Evolutionary conservation across 805 yeast genomes (phyloP), one percentile per base, ranked within the genome.

Genomic region (Lipomyces lipofer): DNA sequence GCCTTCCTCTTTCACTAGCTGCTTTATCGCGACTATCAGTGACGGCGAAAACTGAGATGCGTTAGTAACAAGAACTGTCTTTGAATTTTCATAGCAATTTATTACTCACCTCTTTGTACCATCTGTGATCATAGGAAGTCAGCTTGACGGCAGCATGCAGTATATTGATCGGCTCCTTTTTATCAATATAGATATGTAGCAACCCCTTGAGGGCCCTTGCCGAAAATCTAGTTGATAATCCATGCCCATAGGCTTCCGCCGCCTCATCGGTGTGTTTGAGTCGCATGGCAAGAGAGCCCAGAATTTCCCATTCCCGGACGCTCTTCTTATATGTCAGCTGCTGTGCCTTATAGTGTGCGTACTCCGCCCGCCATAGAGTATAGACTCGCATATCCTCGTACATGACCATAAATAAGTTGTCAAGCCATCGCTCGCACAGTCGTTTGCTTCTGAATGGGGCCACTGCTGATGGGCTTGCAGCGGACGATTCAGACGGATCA

Each of bases 81-180:
- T n/a, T n/a, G 28, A 27, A 24, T 12, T 19, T n/a, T n/a, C 8
- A 28, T 19, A 51, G 13, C 2, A 12, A 15, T 7, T 8, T 5
- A 6, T 6, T 28, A 32, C 58, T 52, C 15, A 52, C 50, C 47
- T 92, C 97, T 60, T 84, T 80, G 72, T 92, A 95, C 99, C 99
- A 94, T 67, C 99, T 81, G 70, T 91, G 97, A 67, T 89, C 86
- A 97, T 98, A 95, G n/a, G 94, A 95, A n/a, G 85, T 73, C 49
- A 94, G 73, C 64, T 86, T 86, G 32, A 91, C 88, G 52, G 83
- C 71, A 21, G 85, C 73, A 53, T 85, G 89, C 55, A 91, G 74
- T 10, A 88, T 81, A 59, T 77, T 75, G 47, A 76, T 79, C 25
- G 56, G 50, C 50, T 57, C 59, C 32, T 67, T 63, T 35, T 68